Conservation (phyloP, 2,329 filamentous ascomycete genomes). For the Paraconiothyrium brasiliense region DNA sequence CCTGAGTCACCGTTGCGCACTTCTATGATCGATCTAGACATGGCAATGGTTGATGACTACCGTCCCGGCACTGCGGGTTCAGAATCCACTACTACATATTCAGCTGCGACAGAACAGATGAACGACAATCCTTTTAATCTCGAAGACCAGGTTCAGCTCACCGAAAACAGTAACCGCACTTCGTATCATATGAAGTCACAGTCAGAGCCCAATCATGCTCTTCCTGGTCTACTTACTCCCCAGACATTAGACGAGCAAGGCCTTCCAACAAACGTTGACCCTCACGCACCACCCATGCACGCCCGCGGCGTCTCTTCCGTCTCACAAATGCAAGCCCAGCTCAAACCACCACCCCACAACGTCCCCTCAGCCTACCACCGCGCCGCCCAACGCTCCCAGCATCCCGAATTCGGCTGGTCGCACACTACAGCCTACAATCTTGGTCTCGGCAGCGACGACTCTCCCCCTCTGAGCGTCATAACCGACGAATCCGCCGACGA, state of each 20-base stretch:
- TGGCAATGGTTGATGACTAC: slow-evolving; percentile 52
- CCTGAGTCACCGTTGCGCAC: slow-evolving; percentile 46
- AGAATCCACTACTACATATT: slow-evolving; percentile 44
- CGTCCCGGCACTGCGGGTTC: slow-evolving; percentile 57
- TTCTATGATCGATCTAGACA: slow-evolving; percentile 57
- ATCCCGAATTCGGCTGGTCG: slow-evolving; percentile 41
- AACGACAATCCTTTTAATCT: slow-evolving; percentile 61
- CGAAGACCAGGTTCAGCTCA: slow-evolving; percentile 55
- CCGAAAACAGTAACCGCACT: slow-evolving; percentile 49
- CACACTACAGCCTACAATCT: slow-evolving; percentile 44
- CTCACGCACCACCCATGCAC: slow-evolving; percentile 42
- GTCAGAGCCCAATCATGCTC: slow-evolving; percentile 51
- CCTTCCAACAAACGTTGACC: slow-evolving; percentile 40
- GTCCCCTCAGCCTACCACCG: slow-evolving; percentile 30
- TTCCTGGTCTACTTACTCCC: slow-evolving; percentile 48
- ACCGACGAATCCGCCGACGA: slow-evolving; percentile 45
- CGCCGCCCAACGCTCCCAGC: slow-evolving; percentile 39
- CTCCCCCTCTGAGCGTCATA: slow-evolving; percentile 40
- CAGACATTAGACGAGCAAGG: slow-evolving; percentile 49
- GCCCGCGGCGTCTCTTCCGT: slow-evolving; percentile 47
- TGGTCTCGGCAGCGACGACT: slow-evolving; percentile 39
- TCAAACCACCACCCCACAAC: slow-evolving; percentile 34
- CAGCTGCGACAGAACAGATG: slow-evolving; percentile 49
- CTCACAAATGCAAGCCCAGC: slow-evolving; percentile 42
- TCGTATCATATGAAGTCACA: slow-evolving; percentile 53